Evolutionary conservation across 2,329 filamentous ascomycete species (phyloP).

Genomic region (Fusarium sp.): DNA sequence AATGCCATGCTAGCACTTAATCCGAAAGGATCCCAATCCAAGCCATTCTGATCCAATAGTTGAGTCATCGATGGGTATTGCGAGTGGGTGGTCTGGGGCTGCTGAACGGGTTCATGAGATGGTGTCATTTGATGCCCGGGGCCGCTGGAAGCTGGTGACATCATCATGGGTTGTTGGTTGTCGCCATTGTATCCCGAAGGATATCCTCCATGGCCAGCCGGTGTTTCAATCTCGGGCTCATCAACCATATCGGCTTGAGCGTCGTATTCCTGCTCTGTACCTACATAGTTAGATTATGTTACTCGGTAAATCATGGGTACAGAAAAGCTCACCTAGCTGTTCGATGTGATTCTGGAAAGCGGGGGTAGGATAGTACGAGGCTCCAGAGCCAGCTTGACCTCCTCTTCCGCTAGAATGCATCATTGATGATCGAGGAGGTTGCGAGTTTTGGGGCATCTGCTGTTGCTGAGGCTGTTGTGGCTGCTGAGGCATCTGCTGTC

Average conservation of each 20-base stretch:
- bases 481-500: constrained; percentile 54
- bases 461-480: constrained; percentile 43
- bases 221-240: constrained; percentile 80
- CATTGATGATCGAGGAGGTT: constrained; percentile 52
- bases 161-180: constrained; percentile 59
- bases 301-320: constrained; percentile 62
- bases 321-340: constrained; percentile 85
- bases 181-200: constrained; percentile 67
- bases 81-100: constrained; percentile 49
- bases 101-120: constrained; percentile 54
- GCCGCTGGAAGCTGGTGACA: constrained; percentile 59
- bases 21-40: constrained; percentile 95
- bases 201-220: constrained; percentile 76
- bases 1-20: constrained; percentile 96
- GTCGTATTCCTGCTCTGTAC: constrained; percentile 96
- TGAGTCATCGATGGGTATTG: constrained; percentile 76
- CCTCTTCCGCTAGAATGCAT: constrained; percentile 57
- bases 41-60: constrained; percentile 78
- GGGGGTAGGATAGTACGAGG: constrained; percentile 83
- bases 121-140: constrained; percentile 56
- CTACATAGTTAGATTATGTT: constrained; percentile 76
- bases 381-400: constrained; percentile 59
- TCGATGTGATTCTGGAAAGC: constrained; percentile 93
- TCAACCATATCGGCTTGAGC: constrained; percentile 91
- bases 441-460: constrained; percentile 48